Base-by-base conservation (phyloP, 1,139 yeast species). In the Magnusiomyces ingens region DNA sequence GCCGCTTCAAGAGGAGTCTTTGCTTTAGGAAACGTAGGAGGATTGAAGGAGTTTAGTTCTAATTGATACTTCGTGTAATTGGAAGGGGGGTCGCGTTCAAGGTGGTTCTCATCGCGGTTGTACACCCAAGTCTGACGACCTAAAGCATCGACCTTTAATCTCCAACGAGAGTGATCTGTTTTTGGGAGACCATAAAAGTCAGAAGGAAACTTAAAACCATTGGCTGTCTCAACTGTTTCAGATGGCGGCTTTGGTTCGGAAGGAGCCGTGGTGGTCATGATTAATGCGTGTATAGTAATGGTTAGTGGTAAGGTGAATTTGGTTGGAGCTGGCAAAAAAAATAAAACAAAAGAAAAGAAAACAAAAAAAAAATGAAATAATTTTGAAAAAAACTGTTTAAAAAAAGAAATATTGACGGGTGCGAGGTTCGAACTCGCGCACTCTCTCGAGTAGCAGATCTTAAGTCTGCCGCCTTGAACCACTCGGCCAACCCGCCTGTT, bases 121-220 rank as follows among this genome's bases (percentile, higher is more conserved):
- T 87, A 93, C 38, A 79, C 82, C 99, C 99, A 93, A 51, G 78
- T 76, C 63, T 88, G 89, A 19, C 87, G 77, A 13, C 98, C 99
- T 22, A 85, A 71, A 36, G 79, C 78, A 56, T 84, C 85, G 0
- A 86, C 79, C 21, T 79, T 69, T 44, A 93, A 74, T 58, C 95
- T 75, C 99, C 99, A 93, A 32, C 81, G 75, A 1, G 69, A 62
- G 1, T 78, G 77, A 60, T 93, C 96, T 0, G 98, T 85, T 52
- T 71, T 74, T 0, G 82, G 82, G 11, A 88, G 65, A 0, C 86
- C 86, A 22, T 67, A 68, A 22, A 54, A 53, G 38, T 71, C 73
- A 1, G 72, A 62, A 1, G 74, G 73, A 50, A 58, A 61, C 45
- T 15, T 41, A 15, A 48, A 48, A 10, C 21, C 36, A 8, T 19